Evolutionary conservation across 768 basidiomycete genomes (phyloP).

Genomic region (Pisolithus microcarpus): DNA sequence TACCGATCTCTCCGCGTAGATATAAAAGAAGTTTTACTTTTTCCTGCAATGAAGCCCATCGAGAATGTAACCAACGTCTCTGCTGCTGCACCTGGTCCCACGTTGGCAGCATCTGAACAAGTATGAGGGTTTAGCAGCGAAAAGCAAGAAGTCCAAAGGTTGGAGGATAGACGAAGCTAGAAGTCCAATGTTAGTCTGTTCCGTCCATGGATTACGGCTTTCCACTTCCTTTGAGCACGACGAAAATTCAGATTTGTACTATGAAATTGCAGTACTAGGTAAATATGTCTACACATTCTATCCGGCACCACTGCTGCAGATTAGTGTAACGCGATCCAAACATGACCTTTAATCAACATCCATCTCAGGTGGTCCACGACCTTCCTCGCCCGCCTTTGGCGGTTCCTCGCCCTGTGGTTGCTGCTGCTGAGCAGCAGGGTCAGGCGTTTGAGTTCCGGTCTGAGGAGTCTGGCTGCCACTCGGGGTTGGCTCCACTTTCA

Average conservation of each 20-base stretch:
- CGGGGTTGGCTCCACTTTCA: constrained; percentile 40
- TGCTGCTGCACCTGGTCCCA: constrained; percentile 16
- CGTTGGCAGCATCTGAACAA: constrained; percentile 15
- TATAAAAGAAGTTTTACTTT: constrained; percentile 93
- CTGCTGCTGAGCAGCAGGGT: constrained; percentile 36
- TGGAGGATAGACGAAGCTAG: too few relatives aligned
- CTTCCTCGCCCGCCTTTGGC: constrained; percentile 24
- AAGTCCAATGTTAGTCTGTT: too few relatives aligned
- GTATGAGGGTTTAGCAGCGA: background rate
- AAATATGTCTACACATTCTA: constrained; percentile 3
- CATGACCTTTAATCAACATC: constrained; percentile 60
- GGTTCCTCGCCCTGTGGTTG: constrained; percentile 15
- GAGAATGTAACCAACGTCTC: constrained; percentile 38
- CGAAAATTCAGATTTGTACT: constrained; percentile 20
- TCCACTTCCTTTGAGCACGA: too few relatives aligned
- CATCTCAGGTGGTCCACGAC: constrained; percentile 61
- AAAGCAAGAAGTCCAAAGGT: too few relatives aligned
- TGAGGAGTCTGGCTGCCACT: constrained; percentile 67
- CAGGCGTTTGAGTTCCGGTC: constrained; percentile 51
- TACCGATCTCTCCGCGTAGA: constrained; percentile 37
- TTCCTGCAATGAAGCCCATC: constrained; percentile 95
- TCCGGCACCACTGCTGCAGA: background rate
- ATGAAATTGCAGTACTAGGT: constrained; percentile 4
- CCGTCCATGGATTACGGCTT: too few relatives aligned
- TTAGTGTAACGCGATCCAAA: background rate